Evolutionary conservation across 495 filamentous ascomycete species (phyloP), one percentile per base, ranked within the genome.

Genomic region (Penicillium flavigenum): DNA sequence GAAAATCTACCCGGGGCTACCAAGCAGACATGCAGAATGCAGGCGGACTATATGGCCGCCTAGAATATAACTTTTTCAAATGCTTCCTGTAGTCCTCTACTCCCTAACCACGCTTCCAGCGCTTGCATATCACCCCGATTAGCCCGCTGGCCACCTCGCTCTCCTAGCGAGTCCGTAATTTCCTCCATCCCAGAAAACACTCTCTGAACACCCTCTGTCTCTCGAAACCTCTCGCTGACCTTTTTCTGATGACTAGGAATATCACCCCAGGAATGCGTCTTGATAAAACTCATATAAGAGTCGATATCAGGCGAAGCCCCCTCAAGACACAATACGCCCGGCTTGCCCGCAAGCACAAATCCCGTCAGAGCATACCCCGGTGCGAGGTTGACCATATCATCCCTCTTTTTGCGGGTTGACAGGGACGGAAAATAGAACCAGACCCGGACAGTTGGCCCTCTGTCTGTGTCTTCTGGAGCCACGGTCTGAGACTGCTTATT

Each of bases 81-180:
- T 1, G 73, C 73, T 39, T 68, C 67, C 10, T 63, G 64, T 22
- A 76, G 51, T 8, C 72, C 73, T 45, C 59, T 63, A 6, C 22
- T 53, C 26, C 55, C 43, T 8, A 76, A 31, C 73, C 73, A 76
- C 9, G 63, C 70, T 56, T 76, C 73, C 51, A 76, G 48, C n/a
- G 73, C 73, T 59, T 76, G 73, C 73, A 76, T 76, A 68, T 76
- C 73, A n/a, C 73, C 73, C 11, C 73, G 64, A 61, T 76, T 76
- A 0, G 73, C 73, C 34, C 73, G 59, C 56, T 76, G 70, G 4
- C 73, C 73, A 38, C 73, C 61, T 22, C 73, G 59, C 26, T 69
- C 72, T 6, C 73, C 73, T 12, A 76, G 48, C 12, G 72, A 71
- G 47, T 75, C 71, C 16, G 73, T 76, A 24, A 76, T 76, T 46